A percentile compares a stretch with the other conserved stretches of the same genome.
Evolutionary conservation across 257 asterid species (phyloP).

Genomic region (Pogostemon cablin): DNA sequence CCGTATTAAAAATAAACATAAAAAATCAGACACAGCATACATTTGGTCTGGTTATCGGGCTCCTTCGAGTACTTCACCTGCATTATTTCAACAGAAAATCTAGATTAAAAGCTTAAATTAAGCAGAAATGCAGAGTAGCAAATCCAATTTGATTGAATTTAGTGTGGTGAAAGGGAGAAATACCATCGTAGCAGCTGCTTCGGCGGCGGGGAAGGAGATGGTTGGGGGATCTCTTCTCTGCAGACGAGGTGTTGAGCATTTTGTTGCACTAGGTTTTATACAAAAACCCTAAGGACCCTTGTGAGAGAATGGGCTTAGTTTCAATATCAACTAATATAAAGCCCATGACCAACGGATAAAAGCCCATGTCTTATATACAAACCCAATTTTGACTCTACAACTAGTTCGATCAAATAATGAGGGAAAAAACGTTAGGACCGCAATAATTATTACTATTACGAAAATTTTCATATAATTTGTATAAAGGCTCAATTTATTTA

Average conservation of each 20-base stretch:
- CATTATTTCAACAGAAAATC: neutral
- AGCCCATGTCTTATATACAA: neutral
- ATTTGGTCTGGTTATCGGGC: conserved; percentile 74
- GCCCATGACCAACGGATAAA: neutral
- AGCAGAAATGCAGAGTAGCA: neutral
- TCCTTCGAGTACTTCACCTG: conserved; percentile 86
- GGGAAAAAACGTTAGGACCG: no score
- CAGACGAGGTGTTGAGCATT: neutral
- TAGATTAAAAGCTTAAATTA: neutral
- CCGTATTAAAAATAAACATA: neutral
- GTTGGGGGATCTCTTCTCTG: neutral
- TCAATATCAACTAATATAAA: neutral
- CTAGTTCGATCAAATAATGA: no score
- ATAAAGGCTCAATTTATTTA: no score
- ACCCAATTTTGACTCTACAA: no score
- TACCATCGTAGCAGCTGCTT: conserved; percentile 35
- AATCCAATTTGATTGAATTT: neutral
- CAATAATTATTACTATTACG: no score
- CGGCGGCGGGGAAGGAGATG: conserved; percentile 10
- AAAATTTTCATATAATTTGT: no score
- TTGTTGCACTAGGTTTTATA: conserved; percentile 20
- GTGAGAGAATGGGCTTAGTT: conserved; percentile 19
- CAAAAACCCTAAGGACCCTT: conserved; percentile 28
- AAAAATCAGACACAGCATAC: conserved; percentile 24
- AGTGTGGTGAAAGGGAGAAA: neutral